Conservation (phyloP, 2,329 filamentous ascomycete genomes). For the Aspergillus bombycis region DNA sequence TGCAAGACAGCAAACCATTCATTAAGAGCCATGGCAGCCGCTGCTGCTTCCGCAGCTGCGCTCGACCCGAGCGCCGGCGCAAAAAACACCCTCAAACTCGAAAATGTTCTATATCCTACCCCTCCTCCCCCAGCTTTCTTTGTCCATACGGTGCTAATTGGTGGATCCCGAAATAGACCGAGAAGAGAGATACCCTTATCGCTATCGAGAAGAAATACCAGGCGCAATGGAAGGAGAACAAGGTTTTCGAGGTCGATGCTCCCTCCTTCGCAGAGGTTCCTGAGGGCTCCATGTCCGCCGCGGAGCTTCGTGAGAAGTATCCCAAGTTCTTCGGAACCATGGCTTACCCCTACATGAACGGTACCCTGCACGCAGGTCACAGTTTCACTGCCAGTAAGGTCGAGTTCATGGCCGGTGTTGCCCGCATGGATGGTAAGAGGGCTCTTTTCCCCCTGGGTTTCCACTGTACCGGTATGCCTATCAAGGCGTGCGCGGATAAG, state of each 20-base stretch:
- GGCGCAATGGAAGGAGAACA: constrained; percentile 74
- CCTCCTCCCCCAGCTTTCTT: constrained; percentile 30
- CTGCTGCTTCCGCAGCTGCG: constrained; percentile 56
- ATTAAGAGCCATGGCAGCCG: constrained; percentile 43
- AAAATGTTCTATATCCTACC: constrained; percentile 49
- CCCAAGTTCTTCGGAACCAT: constrained; percentile 91
- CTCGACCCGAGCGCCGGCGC: constrained; percentile 58
- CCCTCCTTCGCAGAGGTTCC: constrained; percentile 78
- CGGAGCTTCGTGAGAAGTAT: constrained; percentile 75
- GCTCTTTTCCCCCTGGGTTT: constrained; percentile 89
- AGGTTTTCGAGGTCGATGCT: constrained; percentile 83
- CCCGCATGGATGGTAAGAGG: constrained; percentile 87
- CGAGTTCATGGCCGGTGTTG: constrained; percentile 86
- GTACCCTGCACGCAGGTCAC: constrained; percentile 86
- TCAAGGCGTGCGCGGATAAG: constrained; percentile 97
- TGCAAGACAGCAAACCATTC: constrained; percentile 28
- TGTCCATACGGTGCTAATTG: constrained; percentile 20
- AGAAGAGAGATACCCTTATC: constrained; percentile 37
- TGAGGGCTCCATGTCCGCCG: constrained; percentile 70
- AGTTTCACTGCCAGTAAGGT: constrained; percentile 90
- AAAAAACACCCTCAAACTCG: constrained; percentile 67
- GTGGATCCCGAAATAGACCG: constrained; percentile 25
- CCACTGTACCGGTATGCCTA: constrained; percentile 96
- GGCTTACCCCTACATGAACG: constrained; percentile 83
- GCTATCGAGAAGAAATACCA: constrained; percentile 85